A percentile compares a stretch with the other conserved stretches of the same genome.
Evolutionary conservation across 148 eudicot species (phyloP).

Genomic region (Vaccinium darrowii): DNA sequence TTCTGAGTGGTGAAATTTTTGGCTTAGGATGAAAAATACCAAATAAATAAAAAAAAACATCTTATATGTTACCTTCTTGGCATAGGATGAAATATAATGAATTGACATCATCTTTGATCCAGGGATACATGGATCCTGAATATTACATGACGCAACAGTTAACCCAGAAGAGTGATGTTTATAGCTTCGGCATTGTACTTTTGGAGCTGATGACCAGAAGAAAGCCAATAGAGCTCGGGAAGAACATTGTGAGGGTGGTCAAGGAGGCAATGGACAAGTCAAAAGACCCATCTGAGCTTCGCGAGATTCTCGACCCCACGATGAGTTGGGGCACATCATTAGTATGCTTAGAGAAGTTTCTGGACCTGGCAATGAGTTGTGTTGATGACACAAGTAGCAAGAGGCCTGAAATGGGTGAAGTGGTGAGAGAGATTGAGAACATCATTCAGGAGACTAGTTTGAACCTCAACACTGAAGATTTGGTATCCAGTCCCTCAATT

Average conservation of each 20-base stretch:
- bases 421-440: constrained; percentile 48
- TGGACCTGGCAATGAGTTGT: constrained; percentile 13
- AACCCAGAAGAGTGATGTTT: constrained; percentile 9
- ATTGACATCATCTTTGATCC: background rate
- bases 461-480: constrained; percentile 9
- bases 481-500: constrained; percentile 7
- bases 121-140: constrained; percentile 22
- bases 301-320: background rate
- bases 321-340: background rate
- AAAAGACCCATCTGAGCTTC: background rate
- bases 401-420: constrained; percentile 18
- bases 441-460: constrained; percentile 24
- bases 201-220: constrained; percentile 4
- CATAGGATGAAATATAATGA: background rate
- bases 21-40: too few species aligned
- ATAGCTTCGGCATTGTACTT: constrained; percentile 3
- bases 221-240: background rate
- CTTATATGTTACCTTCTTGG: background rate
- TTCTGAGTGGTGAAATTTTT: too few species aligned
- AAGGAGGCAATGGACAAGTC: background rate
- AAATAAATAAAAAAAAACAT: too few species aligned
- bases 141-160: constrained; percentile 13
- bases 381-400: background rate
- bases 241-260: background rate
- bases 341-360: background rate